phyloP scores from a whole-genome alignment of 352 stramenopile genomes.

The Nothophytophthora sp. region DNA sequence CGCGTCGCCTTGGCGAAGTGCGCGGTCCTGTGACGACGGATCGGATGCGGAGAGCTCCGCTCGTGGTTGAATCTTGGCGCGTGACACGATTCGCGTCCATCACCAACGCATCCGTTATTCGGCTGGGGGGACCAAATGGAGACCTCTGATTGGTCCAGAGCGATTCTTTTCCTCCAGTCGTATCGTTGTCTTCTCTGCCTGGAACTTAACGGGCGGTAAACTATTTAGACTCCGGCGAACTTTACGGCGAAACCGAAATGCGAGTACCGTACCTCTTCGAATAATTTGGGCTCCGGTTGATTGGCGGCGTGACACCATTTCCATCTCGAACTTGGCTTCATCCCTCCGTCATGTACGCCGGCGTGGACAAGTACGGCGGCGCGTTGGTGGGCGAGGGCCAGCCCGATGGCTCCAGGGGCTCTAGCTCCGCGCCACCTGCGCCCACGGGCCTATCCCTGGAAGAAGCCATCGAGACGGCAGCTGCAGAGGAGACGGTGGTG shows the following conservation, averaged over 20 bases:
- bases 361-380: constrained; percentile 83
- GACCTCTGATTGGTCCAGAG: constrained; percentile 1
- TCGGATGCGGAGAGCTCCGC: too few relatives aligned
- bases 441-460: constrained; percentile 57
- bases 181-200: too few relatives aligned
- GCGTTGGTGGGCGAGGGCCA: constrained; percentile 68
- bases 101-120: constrained; percentile 2
- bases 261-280: too few relatives aligned
- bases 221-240: too few relatives aligned
- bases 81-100: neutral
- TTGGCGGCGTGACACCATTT: too few relatives aligned
- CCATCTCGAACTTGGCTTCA: too few relatives aligned
- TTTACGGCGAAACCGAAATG: too few relatives aligned
- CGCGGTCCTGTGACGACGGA: too few relatives aligned
- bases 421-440: constrained; percentile 3
- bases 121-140: constrained; percentile 5
- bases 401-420: constrained; percentile 30
- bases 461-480: constrained; percentile 75
- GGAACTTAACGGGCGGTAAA: too few relatives aligned
- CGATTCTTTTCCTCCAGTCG: neutral
- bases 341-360: constrained; percentile 82
- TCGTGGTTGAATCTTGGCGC: neutral
- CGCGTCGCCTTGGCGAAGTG: too few relatives aligned
- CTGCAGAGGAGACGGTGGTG: constrained; percentile 79
- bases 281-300: too few relatives aligned